Conservation (phyloP, 345 rosid species). For the Microthlaspi erraticum region DNA sequence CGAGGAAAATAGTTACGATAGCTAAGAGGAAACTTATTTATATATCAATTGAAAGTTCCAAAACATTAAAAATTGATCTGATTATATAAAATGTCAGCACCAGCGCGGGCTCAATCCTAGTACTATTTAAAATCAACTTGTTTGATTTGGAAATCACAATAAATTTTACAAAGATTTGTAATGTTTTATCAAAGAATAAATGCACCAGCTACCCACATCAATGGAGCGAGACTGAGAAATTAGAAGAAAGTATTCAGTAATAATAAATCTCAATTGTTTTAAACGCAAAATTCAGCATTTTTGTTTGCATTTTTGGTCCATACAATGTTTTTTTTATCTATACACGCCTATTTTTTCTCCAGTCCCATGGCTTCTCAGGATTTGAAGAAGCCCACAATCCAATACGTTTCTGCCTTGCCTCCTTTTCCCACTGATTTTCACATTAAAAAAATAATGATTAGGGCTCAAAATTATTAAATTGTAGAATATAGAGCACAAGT, state of each 20-base stretch:
- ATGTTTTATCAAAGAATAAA: no score
- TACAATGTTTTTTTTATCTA: conserved; percentile 7
- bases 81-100: no score
- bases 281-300: neutral
- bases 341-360: conserved; percentile 68
- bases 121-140: no score
- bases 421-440: conserved; percentile 68
- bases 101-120: no score
- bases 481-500: neutral
- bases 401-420: conserved; percentile 65
- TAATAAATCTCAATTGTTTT: neutral
- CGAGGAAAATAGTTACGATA: no score
- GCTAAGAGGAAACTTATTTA: no score
- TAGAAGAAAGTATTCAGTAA: neutral
- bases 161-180: no score
- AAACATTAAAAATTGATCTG: no score
- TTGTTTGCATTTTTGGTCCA: neutral
- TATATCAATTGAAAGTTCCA: no score
- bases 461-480: neutral
- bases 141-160: no score
- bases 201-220: no score
- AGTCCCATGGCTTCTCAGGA: conserved; percentile 89
- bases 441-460: neutral
- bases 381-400: conserved; percentile 83
- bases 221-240: neutral